Base-by-base conservation (phyloP, 1,139 yeast species). In the Candida dubliniensis region DNA sequence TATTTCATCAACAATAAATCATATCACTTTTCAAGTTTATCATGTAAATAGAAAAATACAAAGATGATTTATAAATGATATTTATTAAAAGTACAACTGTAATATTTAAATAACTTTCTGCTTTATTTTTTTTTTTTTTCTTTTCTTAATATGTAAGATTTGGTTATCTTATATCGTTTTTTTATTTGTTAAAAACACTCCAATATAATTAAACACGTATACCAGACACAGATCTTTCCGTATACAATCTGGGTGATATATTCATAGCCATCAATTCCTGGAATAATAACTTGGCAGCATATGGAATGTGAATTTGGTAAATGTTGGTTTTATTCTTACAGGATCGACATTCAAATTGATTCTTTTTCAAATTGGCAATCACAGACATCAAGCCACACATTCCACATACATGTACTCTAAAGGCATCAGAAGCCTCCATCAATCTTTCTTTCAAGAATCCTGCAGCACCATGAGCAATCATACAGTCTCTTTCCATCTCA, bases 401-500 rank as follows among this genome's bases (percentile, higher is more conserved):
- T 59, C 99, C 99, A 75, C 99, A 93, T 29, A 95, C 86, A 64
- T 95, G 99, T 36, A 95, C 98, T 68, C 98, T 81, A 75, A 93
- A 93, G 3, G 98, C 97, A 74, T 93, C 99, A 0, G 98, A 90
- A 3, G 97, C 97, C 67, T 93, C 99, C 97, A 93, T 91, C 66
- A 93, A 77, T 66, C 99, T 81, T 71, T 93, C 99, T 70, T 91
- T 89, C 70, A 93, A 79, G 75, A 93, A 93, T 8, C 97, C 95
- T 1, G 99, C 97, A 2, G 97, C 98, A 65, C 99, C 99, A 66
- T 93, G 98, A 4, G 99, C 99, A 77, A 93, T 93, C 96, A 95
- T 93, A 86, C 99, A 93, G 77, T 95, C 99, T 76, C 99, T 89
- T 71, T 93, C 99, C 99, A 93, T 93, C 73, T 93, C 99, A 63